Evolutionary conservation across 202 grass and related monocot species (phyloP), one percentile per base, ranked within the genome.

Genomic region (Dendrocalamus latiflorus): DNA sequence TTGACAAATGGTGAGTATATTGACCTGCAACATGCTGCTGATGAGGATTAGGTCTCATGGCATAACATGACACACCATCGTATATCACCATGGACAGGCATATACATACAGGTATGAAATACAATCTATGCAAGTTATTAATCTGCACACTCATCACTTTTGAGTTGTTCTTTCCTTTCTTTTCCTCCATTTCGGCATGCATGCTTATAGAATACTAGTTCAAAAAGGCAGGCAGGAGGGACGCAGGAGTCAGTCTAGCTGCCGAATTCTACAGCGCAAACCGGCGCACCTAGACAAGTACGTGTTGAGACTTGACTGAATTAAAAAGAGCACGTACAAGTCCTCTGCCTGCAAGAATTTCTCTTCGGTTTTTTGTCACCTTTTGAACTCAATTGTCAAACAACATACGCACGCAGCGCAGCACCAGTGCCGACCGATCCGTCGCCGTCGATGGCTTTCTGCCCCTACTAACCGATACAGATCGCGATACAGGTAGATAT

Each of bases 401-500:
- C 39, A 15, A 51, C 65, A 33, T 9, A 70, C 48, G 64, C 75
- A 61, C 77, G 53, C 63, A 9, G 9, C n/a, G n/a, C n/a, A n/a
- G n/a, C n/a, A n/a, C n/a, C n/a, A n/a, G n/a, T 10, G 56, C 47
- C 24, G n/a, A 16, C 53, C 75, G 51, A 69, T 57, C 74, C 17
- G 80, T 91, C 89, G 83, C 78, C 80, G 71, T 88, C 89, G 45
- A 68, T 36, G 49, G 84, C 86, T 92, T 94, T 91, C 81, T 89
- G 83, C 87, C 87, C 56, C n/a, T n/a, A n/a, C n/a, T n/a, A n/a
- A n/a, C n/a, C n/a, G n/a, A n/a, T n/a, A n/a, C n/a, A n/a, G n/a
- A 74, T 74, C 39, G 4, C 17, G 9, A 74, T 44, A 73, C 81
- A 64, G 82, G 63, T 53, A 10, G 45, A 81, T 34, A 48, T 59